Base-by-base conservation (phyloP, 75 land plant species). In the Larix kaempferi region DNA sequence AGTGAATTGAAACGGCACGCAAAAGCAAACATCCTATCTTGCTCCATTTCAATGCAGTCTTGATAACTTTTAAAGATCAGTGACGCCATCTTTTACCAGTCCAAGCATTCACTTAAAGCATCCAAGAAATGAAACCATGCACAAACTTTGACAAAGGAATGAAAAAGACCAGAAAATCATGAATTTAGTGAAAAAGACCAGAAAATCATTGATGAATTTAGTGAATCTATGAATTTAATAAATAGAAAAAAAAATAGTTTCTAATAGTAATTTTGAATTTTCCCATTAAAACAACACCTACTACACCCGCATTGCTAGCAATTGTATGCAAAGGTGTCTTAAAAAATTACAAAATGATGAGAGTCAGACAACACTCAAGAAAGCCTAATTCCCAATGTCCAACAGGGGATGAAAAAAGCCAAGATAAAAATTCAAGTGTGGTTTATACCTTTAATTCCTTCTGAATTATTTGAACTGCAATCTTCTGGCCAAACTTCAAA, bases 221-320 rank as follows among this genome's bases (percentile, higher is more conserved):
- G n/a, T n/a, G n/a, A n/a, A n/a, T n/a, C n/a, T n/a, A n/a, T n/a
- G n/a, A n/a, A n/a, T n/a, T n/a, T n/a, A n/a, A n/a, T n/a, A n/a
- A n/a, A n/a, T n/a, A n/a, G n/a, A n/a, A n/a, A n/a, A n/a, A n/a
- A n/a, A n/a, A n/a, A n/a, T n/a, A n/a, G n/a, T n/a, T n/a, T n/a
- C n/a, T n/a, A n/a, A n/a, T n/a, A n/a, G n/a, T n/a, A n/a, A n/a
- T n/a, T n/a, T n/a, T n/a, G 52, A 94, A 86, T 75, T 95, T 95
- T 61, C 99, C 99, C 73, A 95, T 88, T 56, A 95, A 86, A 74
- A 95, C 92, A 19, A 91, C 95, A 11, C 98, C 99, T 71, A 94
- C 99, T 2, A 86, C 95, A 56, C 99, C 99, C 71, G 99, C 99
- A 88, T 96, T 96, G 14, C 85, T 65, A 54, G 98, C 99, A 81